Evolutionary conservation across 148 eudicot species (phyloP).

Genomic region (Selenicereus undatus): DNA sequence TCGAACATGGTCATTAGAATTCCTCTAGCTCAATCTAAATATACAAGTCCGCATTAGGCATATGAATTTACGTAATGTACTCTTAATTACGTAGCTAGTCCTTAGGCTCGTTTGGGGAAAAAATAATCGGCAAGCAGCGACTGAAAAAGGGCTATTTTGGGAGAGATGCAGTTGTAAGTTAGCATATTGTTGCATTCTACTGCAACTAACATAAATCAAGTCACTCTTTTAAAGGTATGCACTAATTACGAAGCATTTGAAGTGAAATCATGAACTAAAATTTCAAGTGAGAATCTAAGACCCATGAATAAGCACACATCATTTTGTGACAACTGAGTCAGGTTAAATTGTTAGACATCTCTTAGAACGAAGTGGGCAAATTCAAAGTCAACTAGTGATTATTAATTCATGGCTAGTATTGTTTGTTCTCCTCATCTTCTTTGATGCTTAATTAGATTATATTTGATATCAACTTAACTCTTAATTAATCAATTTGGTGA

Average conservation of each 20-base stretch:
- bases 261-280: not conserved
- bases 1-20: too few species aligned
- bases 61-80: too few species aligned
- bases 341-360: not conserved
- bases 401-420: not conserved
- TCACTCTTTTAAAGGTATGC: not conserved
- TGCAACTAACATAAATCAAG: not conserved
- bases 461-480: not conserved
- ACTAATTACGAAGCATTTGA: not conserved
- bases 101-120: not conserved
- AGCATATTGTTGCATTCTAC: not conserved
- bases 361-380: not conserved
- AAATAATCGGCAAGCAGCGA: not conserved
- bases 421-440: not conserved
- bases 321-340: not conserved
- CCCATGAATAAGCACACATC: not conserved
- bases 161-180: not conserved
- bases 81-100: too few species aligned
- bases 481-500: too few species aligned
- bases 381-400: not conserved
- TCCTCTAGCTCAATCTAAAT: too few species aligned
- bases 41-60: too few species aligned
- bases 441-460: not conserved
- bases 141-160: not conserved
- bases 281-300: not conserved